Evolutionary conservation across 306 rosid genomes (phyloP), one percentile per base, ranked within the genome.

Genomic region (Malus asiatica): DNA sequence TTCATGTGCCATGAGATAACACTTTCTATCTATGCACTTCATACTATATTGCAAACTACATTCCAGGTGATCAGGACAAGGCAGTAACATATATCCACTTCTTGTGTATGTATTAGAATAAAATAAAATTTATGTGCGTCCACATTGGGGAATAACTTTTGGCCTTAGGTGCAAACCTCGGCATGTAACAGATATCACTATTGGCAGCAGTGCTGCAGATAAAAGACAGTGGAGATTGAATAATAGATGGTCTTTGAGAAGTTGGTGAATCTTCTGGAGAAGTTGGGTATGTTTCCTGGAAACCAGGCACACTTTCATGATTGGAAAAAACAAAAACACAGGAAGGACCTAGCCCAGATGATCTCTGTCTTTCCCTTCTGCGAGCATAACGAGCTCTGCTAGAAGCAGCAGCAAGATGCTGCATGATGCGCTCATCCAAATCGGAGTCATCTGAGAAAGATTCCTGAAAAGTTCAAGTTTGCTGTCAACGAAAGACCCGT

Each of bases 381-480:
- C 70, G 83, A 76, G 79, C 51, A 76, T 78, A 77, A 71, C 71
- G 95, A 71, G 87, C 85, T 86, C 93, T 90, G 77, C 81, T 85
- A 16, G 89, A 80, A 48, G 88, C 90, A 55, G 88, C 90, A 78
- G 85, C 86, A 80, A 92, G 87, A 85, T 84, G 95, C 80, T 81
- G 94, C 96, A 89, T 90, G 62, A 89, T 83, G 55, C 81, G 88
- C 64, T 88, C 97, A n/a, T 91, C 92, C 76, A 85, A 72, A 84
- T 86, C 91, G 67, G 86, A 85, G 77, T 91, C 93, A 38, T 87
- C 94, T 32, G 97, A 87, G 77, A 71, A 82, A 46, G 88, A 86
- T 61, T 89, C 98, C 98, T 94, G 93, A 77, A 53, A 74, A 73
- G 29, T 72, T 61, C 58, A 73, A 68, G 67, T 74, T 61, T 57